Conservation (phyloP, 2,329 filamentous ascomycete species). For the Claviceps sp. region DNA sequence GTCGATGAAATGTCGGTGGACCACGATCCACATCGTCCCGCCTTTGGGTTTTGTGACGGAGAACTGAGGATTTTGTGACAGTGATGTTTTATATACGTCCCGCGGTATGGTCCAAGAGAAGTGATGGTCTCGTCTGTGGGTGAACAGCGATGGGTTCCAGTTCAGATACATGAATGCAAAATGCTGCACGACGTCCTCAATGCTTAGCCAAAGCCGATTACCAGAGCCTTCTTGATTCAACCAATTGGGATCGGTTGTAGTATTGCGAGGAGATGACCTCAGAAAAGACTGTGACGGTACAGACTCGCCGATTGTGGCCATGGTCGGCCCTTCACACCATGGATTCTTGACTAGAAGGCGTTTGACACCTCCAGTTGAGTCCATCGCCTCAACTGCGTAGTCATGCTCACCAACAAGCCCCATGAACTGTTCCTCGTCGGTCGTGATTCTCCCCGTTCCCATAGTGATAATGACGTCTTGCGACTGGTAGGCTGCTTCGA, state of each 20-base stretch:
- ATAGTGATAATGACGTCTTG: conserved; percentile 80
- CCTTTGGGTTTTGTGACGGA: conserved; percentile 45
- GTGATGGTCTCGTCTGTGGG: conserved; percentile 73
- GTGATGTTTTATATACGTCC: conserved; percentile 35
- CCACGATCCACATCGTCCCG: conserved; percentile 66
- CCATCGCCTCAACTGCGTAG: conserved; percentile 79
- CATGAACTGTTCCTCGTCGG: conserved; percentile 62
- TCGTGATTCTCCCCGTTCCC: conserved; percentile 72
- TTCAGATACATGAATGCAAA: conserved; percentile 96
- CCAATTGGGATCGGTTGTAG: background rate
- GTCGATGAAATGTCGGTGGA: conserved; percentile 75
- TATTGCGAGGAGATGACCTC: background rate
- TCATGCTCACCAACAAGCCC: conserved; percentile 86
- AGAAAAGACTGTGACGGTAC: conserved; percentile 6
- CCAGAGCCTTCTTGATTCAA: conserved; percentile 18
- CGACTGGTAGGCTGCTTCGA: conserved; percentile 59
- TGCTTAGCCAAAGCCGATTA: conserved; percentile 88
- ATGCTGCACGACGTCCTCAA: conserved; percentile 76
- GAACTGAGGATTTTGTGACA: conserved; percentile 58
- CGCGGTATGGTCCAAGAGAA: conserved; percentile 64
- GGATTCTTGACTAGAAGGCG: conserved; percentile 86
- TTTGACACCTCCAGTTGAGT: conserved; percentile 43
- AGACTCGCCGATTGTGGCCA: conserved; percentile 32
- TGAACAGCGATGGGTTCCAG: conserved; percentile 84
- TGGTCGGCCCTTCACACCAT: conserved; percentile 68